Percentiles rank a stretch among this genome's conserved stretches.
These are phyloP conservation scores for Suaeda aralocaspica DNA, from an alignment of 148 eudicot species.

Conservation along the genomic window DNA sequence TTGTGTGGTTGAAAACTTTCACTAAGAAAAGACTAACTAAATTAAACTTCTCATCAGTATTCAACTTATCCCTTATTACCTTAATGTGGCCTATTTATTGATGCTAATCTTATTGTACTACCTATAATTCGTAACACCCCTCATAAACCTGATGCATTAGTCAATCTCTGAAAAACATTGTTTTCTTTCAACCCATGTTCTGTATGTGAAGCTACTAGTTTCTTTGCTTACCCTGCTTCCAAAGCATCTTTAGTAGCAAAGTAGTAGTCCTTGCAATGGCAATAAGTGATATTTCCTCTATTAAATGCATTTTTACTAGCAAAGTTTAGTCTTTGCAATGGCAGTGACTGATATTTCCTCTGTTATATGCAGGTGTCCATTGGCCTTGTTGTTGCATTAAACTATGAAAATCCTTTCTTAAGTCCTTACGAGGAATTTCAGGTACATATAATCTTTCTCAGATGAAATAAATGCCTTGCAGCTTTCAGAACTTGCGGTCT, in stretches of 20 bases:
- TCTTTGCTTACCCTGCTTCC: too few species aligned
- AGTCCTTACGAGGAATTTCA: conserved; percentile 94
- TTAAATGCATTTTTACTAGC: not conserved
- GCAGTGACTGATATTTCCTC: conserved; percentile 1
- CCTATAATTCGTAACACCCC: too few species aligned
- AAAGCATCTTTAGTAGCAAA: too few species aligned
- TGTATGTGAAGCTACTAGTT: not conserved
- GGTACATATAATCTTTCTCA: conserved; percentile 33
- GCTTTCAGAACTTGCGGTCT: conserved; percentile 4
- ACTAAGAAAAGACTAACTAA: too few species aligned
- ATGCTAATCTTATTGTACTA: too few species aligned
- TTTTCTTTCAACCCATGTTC: not conserved
- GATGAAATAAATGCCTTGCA: not conserved
- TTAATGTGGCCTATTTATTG: too few species aligned
- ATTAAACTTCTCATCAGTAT: too few species aligned
- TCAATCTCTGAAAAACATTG: too few species aligned
- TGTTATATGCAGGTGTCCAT: conserved; percentile 59
- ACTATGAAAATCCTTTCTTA: conserved; percentile 82
- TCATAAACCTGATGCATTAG: too few species aligned
- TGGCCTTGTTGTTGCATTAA: conserved; percentile 86
- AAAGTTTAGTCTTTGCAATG: not conserved
- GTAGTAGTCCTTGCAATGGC: too few species aligned
- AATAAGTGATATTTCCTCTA: not conserved
- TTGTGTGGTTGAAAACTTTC: too few species aligned
- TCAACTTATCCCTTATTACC: too few species aligned